These are phyloP conservation scores for Gymnopilus dilepis DNA, from an alignment of 768 basidiomycete genomes.

Conservation along the genomic window DNA sequence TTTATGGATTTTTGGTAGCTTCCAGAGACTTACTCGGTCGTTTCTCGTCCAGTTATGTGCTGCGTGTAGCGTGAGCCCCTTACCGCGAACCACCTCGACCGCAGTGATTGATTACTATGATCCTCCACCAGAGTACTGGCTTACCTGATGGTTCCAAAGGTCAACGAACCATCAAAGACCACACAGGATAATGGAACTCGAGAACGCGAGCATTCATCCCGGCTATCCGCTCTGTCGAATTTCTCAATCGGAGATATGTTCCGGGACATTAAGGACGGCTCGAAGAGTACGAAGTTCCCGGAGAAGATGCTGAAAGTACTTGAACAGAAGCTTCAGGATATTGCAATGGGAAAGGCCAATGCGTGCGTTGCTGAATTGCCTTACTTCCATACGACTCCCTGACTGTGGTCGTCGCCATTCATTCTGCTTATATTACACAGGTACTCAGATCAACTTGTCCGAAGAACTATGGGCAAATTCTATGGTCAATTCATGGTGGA, in stretches of 20 bases:
- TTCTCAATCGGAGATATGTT: conserved; percentile 80
- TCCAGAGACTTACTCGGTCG: background rate
- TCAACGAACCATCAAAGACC: conserved; percentile 39
- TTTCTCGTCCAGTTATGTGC: conserved; percentile 61
- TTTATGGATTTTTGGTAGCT: conserved; percentile 15
- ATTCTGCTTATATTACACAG: conserved; percentile 40
- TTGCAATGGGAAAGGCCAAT: conserved; percentile 92
- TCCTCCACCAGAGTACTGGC: conserved; percentile 61
- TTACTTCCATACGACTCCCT: background rate
- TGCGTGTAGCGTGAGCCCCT: conserved; percentile 80
- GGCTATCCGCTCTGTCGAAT: conserved; percentile 71
- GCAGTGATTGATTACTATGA: conserved; percentile 20
- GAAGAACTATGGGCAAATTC: conserved; percentile 91
- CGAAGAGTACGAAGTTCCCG: conserved; percentile 90
- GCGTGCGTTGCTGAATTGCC: conserved; percentile 64
- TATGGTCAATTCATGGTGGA: conserved; percentile 90
- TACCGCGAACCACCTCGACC: conserved; percentile 13
- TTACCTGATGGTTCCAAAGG: conserved; percentile 71
- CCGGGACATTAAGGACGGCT: conserved; percentile 76
- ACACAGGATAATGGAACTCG: conserved; percentile 42
- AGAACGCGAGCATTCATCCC: conserved; percentile 69
- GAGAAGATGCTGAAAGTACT: conserved; percentile 92
- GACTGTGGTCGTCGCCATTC: background rate
- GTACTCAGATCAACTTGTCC: conserved; percentile 88
- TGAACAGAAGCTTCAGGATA: conserved; percentile 87